Evolutionary conservation across 495 filamentous ascomycete species (phyloP), one percentile per base, ranked within the genome.

Genomic region (Xylaria palmicola): DNA sequence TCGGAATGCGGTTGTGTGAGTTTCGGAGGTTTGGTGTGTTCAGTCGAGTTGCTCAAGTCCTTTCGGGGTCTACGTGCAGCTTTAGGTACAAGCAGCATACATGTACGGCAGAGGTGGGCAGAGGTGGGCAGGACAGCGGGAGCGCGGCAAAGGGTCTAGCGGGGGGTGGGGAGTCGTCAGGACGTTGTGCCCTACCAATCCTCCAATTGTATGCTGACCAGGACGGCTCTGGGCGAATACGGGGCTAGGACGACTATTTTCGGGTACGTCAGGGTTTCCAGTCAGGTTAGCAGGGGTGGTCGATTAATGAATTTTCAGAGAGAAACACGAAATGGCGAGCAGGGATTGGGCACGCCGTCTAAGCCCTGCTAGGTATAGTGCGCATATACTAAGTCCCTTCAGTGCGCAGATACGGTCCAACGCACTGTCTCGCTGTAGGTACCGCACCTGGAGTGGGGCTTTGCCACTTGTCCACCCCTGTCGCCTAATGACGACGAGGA

Each of bases 1-100:
- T 47, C 40, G 49, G 59, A 61, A 61, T 61, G 59, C 50, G 54
- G 59, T 43, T 32, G 59, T 61, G 59, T 27, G 36, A 47, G 58
- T 60, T 60, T 60, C 58, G 54, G 41, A 48, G 29, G 37, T 53
- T 48, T 34, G 20, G 58, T 34, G 48, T 34, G 47, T 15, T 36
- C 24, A 24, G 53, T 26, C 34, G 41, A 41, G 36, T 27, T 41
- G 54, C 17, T 37, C 22, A 52, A n/a, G 47, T 50, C n/a, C n/a
- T n/a, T n/a, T n/a, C n/a, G n/a, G n/a, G n/a, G n/a, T n/a, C n/a
- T n/a, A n/a, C n/a, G n/a, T n/a, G n/a, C n/a, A n/a, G n/a, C n/a
- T n/a, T n/a, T n/a, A n/a, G n/a, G n/a, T n/a, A n/a, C n/a, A n/a
- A n/a, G n/a, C n/a, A n/a, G n/a, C n/a, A 26, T 37, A 34, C 29